Conservation (phyloP, 176 grass and related monocot species). For the Zizania latifolia region DNA sequence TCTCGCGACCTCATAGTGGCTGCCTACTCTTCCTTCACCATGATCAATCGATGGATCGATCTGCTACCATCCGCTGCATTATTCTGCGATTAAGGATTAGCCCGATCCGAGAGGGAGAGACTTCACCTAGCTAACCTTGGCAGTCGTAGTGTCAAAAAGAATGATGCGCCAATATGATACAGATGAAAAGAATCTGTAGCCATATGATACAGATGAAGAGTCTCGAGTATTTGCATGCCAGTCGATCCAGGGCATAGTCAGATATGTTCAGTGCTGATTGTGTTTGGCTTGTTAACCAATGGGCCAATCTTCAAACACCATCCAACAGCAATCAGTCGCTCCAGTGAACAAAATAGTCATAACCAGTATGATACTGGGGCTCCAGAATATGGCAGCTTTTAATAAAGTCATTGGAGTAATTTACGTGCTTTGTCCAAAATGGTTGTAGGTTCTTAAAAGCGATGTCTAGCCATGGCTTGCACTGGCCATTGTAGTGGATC, state of each 20-base stretch:
- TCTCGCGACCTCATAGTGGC: constrained; percentile 12
- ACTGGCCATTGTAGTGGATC: constrained; percentile 88
- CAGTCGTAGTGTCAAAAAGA: constrained; percentile 40
- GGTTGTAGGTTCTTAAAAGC: constrained; percentile 80
- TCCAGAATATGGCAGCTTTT: constrained; percentile 81
- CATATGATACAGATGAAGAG: constrained; percentile 54
- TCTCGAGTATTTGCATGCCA: constrained; percentile 27
- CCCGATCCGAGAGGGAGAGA: constrained; percentile 21
- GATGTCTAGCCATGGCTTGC: constrained; percentile 88
- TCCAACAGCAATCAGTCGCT: constrained; percentile 16
- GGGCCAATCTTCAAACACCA: constrained; percentile 25
- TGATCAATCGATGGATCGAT: constrained; percentile 12
- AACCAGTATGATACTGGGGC: constrained; percentile 13
- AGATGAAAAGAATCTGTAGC: constrained; percentile 56
- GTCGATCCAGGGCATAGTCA: constrained; percentile 23
- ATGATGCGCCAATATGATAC: constrained; percentile 50
- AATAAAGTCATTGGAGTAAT: constrained; percentile 78
- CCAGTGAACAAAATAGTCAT: constrained; percentile 23
- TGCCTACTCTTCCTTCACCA: constrained; percentile 11
- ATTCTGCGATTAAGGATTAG: constrained; percentile 23
- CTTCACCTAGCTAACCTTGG: constrained; percentile 27
- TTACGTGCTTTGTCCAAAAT: constrained; percentile 81
- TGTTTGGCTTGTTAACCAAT: background rate
- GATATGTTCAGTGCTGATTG: constrained; percentile 25
- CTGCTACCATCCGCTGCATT: constrained; percentile 18